Evolutionary conservation across 768 basidiomycete genomes (phyloP), one percentile per base, ranked within the genome.

Genomic region (Lyophyllum shimeji): DNA sequence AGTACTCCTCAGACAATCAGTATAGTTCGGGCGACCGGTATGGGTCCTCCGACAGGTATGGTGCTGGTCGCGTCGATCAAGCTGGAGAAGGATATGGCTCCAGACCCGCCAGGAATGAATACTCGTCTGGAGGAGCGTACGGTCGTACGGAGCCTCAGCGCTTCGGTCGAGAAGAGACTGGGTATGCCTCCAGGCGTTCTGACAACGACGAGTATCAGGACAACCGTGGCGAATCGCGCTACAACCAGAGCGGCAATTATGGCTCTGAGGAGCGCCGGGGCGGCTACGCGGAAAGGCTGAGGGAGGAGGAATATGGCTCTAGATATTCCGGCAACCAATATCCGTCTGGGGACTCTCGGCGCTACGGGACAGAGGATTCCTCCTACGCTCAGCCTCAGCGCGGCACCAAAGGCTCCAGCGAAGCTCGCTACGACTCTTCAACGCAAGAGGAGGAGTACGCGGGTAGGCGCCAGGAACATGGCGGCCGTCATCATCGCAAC

Each of bases 301-400:
- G 23, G 21, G 43, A 59, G 13, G 63, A 61, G n/a, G 61, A 60
- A 18, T 64, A 63, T 37, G 63, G 59, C 23, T 51, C 60, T 50
- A 47, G 50, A 44, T 55, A 46, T 50, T 24, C 52, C 37, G 52
- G 39, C n/a, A 31, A 29, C 13, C 20, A 53, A 43, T 13, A 34
- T 15, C 42, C 52, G 18, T 51, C 44, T 20, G 31, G 45, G 13
- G 37, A 42, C 21, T 49, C 54, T 20, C 45, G 46, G 15, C 27
- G 37, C 21, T 49, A 44, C 21, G 59, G 59, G 13, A n/a, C 29
- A 25, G 39, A 39, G 5, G 17, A 25, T 13, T 7, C 21, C 7
- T 46, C 6, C 9, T n/a, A 52, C 13, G 40, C 50, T 8, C 39
- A 37, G 34, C 12, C 34, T 17, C n/a, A 20, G 23, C 39, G 50